phyloP scores from a whole-genome alignment of 2,329 filamentous ascomycete species.

The Xylaria sp. region DNA sequence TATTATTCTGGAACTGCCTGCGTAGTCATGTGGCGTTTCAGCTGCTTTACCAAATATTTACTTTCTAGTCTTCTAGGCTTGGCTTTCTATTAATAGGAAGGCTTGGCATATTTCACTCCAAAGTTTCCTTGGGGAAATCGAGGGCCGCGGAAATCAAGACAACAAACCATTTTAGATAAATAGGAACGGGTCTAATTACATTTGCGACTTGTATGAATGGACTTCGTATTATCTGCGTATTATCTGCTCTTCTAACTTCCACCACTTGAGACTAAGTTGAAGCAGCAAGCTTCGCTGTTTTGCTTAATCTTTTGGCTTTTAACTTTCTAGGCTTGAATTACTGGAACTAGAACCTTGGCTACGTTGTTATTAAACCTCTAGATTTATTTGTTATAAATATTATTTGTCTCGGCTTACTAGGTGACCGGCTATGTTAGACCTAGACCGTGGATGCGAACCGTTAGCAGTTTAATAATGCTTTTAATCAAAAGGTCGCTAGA shows the following conservation, averaged over 20 bases:
- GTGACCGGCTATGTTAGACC: background rate
- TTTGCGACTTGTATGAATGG: too few species aligned
- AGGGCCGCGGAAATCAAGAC: too few species aligned
- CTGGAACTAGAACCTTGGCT: background rate
- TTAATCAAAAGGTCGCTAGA: slow-evolving; percentile 3
- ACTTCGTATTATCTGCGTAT: too few species aligned
- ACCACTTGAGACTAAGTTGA: too few species aligned
- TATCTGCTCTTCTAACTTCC: too few species aligned
- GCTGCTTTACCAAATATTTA: background rate
- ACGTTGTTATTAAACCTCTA: slow-evolving; percentile 5
- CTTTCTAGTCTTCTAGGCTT: background rate
- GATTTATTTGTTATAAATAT: background rate
- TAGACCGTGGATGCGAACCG: slow-evolving; percentile 9
- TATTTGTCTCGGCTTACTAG: slow-evolving; percentile 9
- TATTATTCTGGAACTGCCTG: too few species aligned
- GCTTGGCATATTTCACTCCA: too few species aligned
- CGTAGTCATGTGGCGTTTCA: background rate
- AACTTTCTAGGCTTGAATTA: slow-evolving; percentile 7
- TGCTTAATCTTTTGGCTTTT: background rate
- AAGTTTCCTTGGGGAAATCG: too few species aligned
- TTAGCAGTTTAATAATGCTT: slow-evolving; percentile 9
- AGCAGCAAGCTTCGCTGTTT: too few species aligned
- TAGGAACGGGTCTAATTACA: too few species aligned
- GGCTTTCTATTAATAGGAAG: slow-evolving; percentile 8
- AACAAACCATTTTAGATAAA: too few species aligned